A percentile compares a stretch with the other conserved stretches of the same genome.
Conservation (phyloP, 140 eudicot species). For the Ambrosia hybrid region DNA sequence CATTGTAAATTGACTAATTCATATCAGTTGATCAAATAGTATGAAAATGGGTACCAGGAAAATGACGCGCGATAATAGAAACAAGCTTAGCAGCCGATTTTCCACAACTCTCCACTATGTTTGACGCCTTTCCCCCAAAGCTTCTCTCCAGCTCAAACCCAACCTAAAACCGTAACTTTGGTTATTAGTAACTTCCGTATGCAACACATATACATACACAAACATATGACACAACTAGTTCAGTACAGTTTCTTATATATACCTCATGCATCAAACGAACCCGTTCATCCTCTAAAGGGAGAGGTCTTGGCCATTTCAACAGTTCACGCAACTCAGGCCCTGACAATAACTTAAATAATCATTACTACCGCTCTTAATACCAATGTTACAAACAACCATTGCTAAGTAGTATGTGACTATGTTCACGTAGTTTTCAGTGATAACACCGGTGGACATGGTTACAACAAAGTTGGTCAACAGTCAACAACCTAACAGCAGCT, state of each 20-base stretch:
- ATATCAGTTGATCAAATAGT: constrained; percentile 1
- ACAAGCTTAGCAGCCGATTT: constrained; percentile 86
- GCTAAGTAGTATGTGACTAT: not conserved
- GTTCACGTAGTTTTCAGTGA: not conserved
- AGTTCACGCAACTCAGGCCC: constrained; percentile 77
- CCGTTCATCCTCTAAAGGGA: constrained; percentile 93
- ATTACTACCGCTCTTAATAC: not conserved
- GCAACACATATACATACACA: not conserved
- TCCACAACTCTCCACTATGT: constrained; percentile 66
- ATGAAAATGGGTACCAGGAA: constrained; percentile 62
- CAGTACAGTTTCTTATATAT: not conserved
- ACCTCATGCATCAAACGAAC: constrained; percentile 94
- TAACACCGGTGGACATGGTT: not conserved
- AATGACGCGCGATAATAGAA: constrained; percentile 67
- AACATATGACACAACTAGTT: not conserved
- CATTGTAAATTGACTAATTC: not conserved
- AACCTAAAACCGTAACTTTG: constrained; percentile 44
- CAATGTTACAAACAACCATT: constrained; percentile 3
- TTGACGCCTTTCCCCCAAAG: constrained; percentile 86
- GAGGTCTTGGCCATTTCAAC: constrained; percentile 89
- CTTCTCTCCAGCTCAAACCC: constrained; percentile 79
- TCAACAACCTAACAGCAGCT: not conserved
- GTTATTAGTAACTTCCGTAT: constrained; percentile 5
- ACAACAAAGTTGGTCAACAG: not conserved
- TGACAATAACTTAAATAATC: constrained; percentile 35